Evolutionary conservation across 208 protist species (phyloP).

Genomic region (Angomonas deanei): DNA sequence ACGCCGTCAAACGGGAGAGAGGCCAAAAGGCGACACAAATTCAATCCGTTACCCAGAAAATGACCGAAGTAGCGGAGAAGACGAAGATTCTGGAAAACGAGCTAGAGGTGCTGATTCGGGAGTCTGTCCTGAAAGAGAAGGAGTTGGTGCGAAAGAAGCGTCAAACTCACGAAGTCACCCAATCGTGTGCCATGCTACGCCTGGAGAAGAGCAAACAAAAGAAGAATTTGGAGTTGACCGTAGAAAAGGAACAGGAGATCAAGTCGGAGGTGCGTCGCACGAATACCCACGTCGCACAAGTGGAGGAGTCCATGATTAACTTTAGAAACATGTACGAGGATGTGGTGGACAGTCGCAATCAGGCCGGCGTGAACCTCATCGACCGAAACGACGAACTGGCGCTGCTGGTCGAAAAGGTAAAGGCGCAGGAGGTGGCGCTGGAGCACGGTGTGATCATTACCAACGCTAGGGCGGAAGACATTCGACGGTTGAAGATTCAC

Average conservation of each 20-base stretch:
- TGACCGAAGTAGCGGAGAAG: conserved; percentile 94
- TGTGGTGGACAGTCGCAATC: conserved; percentile 89
- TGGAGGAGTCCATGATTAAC: conserved; percentile 85
- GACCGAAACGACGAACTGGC: conserved; percentile 95
- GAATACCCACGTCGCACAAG: conserved; percentile 84
- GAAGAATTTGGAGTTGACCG: conserved; percentile 51
- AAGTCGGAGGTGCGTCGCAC: conserved; percentile 88
- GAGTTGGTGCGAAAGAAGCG: conserved; percentile 75
- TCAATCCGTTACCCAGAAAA: conserved; percentile 87
- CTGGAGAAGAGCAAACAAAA: conserved; percentile 84
- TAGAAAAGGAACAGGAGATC: conserved; percentile 69
- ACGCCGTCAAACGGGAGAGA: conserved; percentile 90
- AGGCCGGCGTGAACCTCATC: conserved; percentile 94
- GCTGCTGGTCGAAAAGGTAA: conserved; percentile 92
- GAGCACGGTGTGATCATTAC: conserved; percentile 81
- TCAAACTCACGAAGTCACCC: conserved; percentile 69
- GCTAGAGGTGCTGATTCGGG: conserved; percentile 83
- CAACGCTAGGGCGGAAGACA: conserved; percentile 65
- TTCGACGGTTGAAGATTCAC: conserved; percentile 62
- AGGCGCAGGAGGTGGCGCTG: conserved; percentile 90
- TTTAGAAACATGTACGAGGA: conserved; percentile 83
- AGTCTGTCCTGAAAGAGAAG: conserved; percentile 86
- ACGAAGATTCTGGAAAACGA: conserved; percentile 95
- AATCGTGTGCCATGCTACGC: conserved; percentile 62
- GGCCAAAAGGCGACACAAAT: conserved; percentile 92